Percentiles rank a stretch among this genome's conserved stretches.
These are phyloP conservation scores for Noccaea caerulescens DNA, from an alignment of 345 rosid species.

Conservation along the genomic window DNA sequence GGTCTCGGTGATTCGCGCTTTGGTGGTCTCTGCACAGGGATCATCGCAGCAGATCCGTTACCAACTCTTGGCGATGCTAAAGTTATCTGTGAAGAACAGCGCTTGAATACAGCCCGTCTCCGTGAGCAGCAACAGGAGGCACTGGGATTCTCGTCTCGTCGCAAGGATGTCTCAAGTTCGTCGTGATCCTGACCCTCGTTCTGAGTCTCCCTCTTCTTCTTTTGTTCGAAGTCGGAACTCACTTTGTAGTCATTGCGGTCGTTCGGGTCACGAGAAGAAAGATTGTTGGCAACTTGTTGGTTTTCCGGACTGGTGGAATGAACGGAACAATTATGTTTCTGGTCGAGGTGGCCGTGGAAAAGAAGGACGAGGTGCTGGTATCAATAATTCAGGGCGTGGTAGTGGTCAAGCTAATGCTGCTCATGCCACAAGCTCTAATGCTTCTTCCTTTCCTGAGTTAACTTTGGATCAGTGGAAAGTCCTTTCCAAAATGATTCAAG, in stretches of 20 bases:
- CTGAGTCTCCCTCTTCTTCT: too few relatives aligned
- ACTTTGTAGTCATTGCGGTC: neutral
- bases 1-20: neutral
- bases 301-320: neutral
- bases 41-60: neutral
- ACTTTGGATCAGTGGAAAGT: neutral
- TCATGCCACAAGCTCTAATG: too few relatives aligned
- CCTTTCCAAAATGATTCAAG: neutral
- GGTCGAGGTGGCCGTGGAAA: too few relatives aligned
- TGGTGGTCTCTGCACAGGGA: neutral
- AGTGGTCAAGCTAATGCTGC: too few relatives aligned
- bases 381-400: too few relatives aligned
- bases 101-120: neutral
- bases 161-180: too few relatives aligned
- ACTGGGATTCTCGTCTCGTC: too few relatives aligned
- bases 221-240: neutral
- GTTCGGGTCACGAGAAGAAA: neutral
- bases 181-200: too few relatives aligned
- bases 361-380: neutral
- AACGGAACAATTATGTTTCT: too few relatives aligned
- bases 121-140: too few relatives aligned
- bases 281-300: neutral
- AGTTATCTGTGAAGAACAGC: neutral
- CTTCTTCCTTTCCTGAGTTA: neutral
- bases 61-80: neutral